Evolutionary conservation across 805 yeast species (phyloP).

Genomic region (Suhomyces sp.): DNA sequence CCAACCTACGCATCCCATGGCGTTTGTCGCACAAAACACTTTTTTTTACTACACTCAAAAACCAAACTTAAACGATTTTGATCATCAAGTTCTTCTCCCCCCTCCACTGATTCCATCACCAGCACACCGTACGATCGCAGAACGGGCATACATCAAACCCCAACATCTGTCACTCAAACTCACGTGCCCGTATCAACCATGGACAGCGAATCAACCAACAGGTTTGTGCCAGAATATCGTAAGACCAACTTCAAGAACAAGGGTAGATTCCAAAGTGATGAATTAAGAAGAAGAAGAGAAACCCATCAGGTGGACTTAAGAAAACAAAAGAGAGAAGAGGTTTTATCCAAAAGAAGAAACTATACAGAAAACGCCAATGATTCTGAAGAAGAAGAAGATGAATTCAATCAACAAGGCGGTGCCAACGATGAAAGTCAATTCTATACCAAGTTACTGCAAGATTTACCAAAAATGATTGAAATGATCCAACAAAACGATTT

Average conservation of each 20-base stretch:
- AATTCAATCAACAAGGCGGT: slow-evolving; percentile 27
- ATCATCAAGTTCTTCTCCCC: too few species aligned
- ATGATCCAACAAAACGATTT: slow-evolving; percentile 73
- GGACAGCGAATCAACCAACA: slow-evolving; percentile 75
- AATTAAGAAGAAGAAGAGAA: slow-evolving; percentile 96
- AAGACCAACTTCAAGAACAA: slow-evolving; percentile 95
- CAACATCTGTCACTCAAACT: too few species aligned
- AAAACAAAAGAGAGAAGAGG: slow-evolving; percentile 95
- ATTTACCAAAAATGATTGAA: slow-evolving; percentile 83
- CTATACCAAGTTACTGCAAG: slow-evolving; percentile 47
- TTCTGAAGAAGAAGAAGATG: slow-evolving; percentile 43
- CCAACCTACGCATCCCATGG: too few species aligned
- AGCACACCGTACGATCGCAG: too few species aligned
- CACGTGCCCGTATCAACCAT: too few species aligned
- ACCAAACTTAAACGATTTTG: too few species aligned
- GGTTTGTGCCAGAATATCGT: slow-evolving; percentile 96
- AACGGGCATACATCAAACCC: too few species aligned
- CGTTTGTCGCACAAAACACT: too few species aligned
- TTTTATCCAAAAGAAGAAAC: slow-evolving; percentile 90
- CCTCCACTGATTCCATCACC: too few species aligned
- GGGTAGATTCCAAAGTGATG: slow-evolving; percentile 91
- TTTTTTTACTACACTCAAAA: too few species aligned
- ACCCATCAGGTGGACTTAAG: slow-evolving; percentile 95
- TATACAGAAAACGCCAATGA: slow-evolving; percentile 46
- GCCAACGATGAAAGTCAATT: slow-evolving; percentile 49